phyloP scores from a whole-genome alignment of 2,329 filamentous ascomycete species.

The Colletotrichum sp. region DNA sequence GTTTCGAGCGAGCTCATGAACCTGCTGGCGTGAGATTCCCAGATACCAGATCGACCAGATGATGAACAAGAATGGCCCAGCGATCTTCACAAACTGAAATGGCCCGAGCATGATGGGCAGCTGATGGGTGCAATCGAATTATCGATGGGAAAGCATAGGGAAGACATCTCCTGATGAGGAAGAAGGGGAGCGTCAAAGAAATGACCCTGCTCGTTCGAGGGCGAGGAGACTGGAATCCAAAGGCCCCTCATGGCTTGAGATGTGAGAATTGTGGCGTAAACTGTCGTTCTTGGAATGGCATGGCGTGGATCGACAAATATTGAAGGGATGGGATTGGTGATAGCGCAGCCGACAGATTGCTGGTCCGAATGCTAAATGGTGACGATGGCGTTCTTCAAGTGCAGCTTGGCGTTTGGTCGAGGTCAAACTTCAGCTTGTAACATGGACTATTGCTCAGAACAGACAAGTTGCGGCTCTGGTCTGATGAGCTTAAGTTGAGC shows the following conservation, averaged over 20 bases:
- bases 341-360: background rate
- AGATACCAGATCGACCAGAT: slow-evolving; percentile 30
- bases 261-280: slow-evolving; percentile 10
- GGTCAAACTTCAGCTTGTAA: background rate
- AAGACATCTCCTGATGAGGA: background rate
- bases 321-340: slow-evolving; percentile 19
- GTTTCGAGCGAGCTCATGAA: slow-evolving; percentile 28
- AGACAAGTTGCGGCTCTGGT: background rate
- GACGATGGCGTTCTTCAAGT: background rate
- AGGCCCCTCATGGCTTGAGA: background rate
- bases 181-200: background rate
- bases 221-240: slow-evolving; percentile 7
- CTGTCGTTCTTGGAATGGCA: slow-evolving; percentile 3
- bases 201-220: background rate
- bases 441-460: background rate
- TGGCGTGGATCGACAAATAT: slow-evolving; percentile 15
- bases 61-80: slow-evolving; percentile 25
- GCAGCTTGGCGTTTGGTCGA: background rate
- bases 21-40: slow-evolving; percentile 24
- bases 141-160: background rate
- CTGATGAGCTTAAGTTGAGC: background rate
- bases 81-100: slow-evolving; percentile 25
- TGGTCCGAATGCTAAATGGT: background rate
- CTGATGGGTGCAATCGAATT: background rate
- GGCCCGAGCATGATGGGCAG: slow-evolving; percentile 23